A percentile compares a stretch with the other conserved stretches of the same genome.
Conservation (phyloP, 495 filamentous ascomycete genomes). For the Cladorrhinum samala region DNA sequence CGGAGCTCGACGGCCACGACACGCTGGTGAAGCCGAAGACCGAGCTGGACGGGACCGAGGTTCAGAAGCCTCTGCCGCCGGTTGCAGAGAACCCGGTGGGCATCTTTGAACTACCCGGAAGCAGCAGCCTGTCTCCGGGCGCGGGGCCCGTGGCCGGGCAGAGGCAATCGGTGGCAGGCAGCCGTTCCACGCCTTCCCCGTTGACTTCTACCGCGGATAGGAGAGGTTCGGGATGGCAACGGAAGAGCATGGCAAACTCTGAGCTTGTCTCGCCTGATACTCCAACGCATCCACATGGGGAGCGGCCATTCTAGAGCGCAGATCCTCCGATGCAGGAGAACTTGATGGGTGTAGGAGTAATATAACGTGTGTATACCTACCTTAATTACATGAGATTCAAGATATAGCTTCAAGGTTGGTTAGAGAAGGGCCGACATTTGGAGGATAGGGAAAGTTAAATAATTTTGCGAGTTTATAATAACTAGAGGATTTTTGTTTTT, state of each 20-base stretch:
- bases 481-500: no score
- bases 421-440: no score
- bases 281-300: not conserved
- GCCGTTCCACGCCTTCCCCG: not conserved
- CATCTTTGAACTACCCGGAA: slow-evolving; percentile 10
- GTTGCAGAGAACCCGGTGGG: slow-evolving; percentile 9
- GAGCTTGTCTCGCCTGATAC: not conserved
- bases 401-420: no score
- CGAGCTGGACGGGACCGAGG: slow-evolving; percentile 13
- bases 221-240: not conserved
- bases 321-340: no score
- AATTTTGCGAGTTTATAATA: no score
- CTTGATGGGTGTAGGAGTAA: no score
- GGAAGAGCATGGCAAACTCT: not conserved
- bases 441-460: no score
- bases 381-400: no score
- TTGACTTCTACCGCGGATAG: not conserved
- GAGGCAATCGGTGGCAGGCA: no score
- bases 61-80: slow-evolving; percentile 3
- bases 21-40: slow-evolving; percentile 7
- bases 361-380: no score
- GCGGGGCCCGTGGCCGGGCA: not conserved
- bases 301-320: not conserved
- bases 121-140: not conserved
- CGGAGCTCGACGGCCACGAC: slow-evolving; percentile 19